A percentile compares a stretch with the other conserved stretches of the same genome.
Conservation (phyloP, 2,329 filamentous ascomycete species). For the Colletotrichum plurivorum region DNA sequence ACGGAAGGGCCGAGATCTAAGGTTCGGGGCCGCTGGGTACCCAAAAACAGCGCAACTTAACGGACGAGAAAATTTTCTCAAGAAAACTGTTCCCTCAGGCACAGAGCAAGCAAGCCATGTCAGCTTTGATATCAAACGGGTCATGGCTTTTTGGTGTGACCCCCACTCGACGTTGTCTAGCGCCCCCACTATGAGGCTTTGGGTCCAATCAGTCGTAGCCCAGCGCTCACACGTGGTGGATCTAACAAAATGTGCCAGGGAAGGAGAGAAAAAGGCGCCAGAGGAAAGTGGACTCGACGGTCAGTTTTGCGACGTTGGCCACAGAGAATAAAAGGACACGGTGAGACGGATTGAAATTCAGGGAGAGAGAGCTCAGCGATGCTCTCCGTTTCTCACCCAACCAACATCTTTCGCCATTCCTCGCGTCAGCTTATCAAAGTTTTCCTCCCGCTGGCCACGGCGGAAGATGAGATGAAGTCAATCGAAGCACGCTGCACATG, state of each 20-base stretch:
- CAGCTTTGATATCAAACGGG: slow-evolving; percentile 41
- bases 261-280: slow-evolving; percentile 20
- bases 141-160: slow-evolving; percentile 39
- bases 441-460: slow-evolving; percentile 16
- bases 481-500: slow-evolving; percentile 37
- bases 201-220: slow-evolving; percentile 39
- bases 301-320: slow-evolving; percentile 22
- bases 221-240: slow-evolving; percentile 42
- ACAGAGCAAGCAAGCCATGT: slow-evolving; percentile 12
- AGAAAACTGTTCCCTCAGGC: slow-evolving; percentile 33
- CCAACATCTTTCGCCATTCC: background rate
- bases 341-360: slow-evolving; percentile 22
- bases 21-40: background rate
- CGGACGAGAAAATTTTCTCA: slow-evolving; percentile 30
- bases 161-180: slow-evolving; percentile 38
- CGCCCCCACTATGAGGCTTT: slow-evolving; percentile 38
- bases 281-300: slow-evolving; percentile 34
- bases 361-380: background rate
- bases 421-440: slow-evolving; percentile 24
- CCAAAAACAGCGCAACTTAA: background rate
- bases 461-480: slow-evolving; percentile 38
- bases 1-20: too few species aligned
- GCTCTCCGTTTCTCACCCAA: slow-evolving; percentile 12
- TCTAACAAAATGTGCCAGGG: slow-evolving; percentile 35
- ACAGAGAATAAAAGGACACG: slow-evolving; percentile 39